These are phyloP conservation scores for Kalanchoe fedtschenkoi DNA, from an alignment of 164 flowering plant genomes.

Conservation along the genomic window DNA sequence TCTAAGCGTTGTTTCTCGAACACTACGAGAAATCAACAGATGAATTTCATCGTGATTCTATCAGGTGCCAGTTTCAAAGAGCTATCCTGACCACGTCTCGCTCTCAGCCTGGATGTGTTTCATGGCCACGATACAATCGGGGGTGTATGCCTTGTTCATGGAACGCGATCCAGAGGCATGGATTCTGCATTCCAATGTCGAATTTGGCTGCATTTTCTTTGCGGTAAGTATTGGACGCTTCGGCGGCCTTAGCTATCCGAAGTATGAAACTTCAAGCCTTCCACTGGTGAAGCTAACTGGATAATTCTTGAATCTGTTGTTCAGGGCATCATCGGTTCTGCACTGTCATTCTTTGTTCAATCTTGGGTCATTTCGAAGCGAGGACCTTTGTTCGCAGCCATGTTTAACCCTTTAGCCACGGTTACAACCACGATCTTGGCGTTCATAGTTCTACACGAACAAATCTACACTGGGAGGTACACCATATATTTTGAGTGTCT, in stretches of 20 bases:
- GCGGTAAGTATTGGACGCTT: conserved; percentile 28
- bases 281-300: background rate
- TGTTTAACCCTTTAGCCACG: conserved; percentile 63
- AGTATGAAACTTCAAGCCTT: background rate
- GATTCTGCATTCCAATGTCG: conserved; percentile 27
- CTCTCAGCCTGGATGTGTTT: conserved; percentile 67
- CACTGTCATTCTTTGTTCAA: conserved; percentile 41
- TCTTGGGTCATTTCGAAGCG: conserved; percentile 54
- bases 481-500: background rate
- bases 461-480: conserved; percentile 49
- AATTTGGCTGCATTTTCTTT: conserved; percentile 23
- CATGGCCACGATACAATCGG: conserved; percentile 44
- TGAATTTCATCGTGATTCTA: background rate
- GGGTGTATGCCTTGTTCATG: conserved; percentile 20
- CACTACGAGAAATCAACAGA: background rate
- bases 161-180: conserved; percentile 37
- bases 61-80: conserved; percentile 44
- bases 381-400: conserved; percentile 61
- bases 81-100: conserved; percentile 47
- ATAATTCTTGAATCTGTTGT: background rate
- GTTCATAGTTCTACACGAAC: conserved; percentile 35
- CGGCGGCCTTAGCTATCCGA: too few species aligned
- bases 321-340: conserved; percentile 40
- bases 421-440: conserved; percentile 50
- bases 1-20: background rate